phyloP scores from a whole-genome alignment of 768 basidiomycete genomes.

The Glaciozyma martinii region DNA sequence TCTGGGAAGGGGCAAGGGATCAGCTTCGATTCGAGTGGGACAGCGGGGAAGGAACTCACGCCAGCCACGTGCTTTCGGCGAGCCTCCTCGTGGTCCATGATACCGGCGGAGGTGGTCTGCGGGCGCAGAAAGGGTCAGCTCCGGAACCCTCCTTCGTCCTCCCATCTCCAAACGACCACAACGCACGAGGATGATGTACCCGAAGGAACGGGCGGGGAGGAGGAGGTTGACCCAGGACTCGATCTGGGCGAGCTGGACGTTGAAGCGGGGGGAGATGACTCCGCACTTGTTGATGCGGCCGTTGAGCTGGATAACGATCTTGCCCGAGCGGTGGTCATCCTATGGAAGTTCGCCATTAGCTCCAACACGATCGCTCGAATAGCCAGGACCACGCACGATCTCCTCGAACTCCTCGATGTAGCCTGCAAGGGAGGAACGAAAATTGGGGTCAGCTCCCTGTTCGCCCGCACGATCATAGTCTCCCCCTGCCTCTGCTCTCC shows the following conservation, averaged over 20 bases:
- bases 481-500: neutral
- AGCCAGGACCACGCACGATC: constrained; percentile 9
- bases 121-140: neutral
- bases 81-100: constrained; percentile 98
- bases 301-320: constrained; percentile 96
- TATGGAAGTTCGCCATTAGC: constrained; percentile 12
- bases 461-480: neutral
- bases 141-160: neutral
- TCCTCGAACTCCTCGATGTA: constrained; percentile 85
- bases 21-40: no score
- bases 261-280: constrained; percentile 65
- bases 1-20: no score
- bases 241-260: constrained; percentile 84
- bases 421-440: constrained; percentile 46
- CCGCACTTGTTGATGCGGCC: constrained; percentile 90
- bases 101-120: constrained; percentile 93
- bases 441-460: constrained; percentile 24
- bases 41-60: neutral
- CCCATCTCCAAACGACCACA: neutral
- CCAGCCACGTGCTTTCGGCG: constrained; percentile 97
- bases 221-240: constrained; percentile 95
- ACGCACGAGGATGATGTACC: constrained; percentile 84
- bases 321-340: constrained; percentile 96
- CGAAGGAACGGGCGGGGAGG: constrained; percentile 91
- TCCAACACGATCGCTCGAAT: constrained; percentile 44